Percentiles rank a stretch among this genome's conserved stretches.
phyloP scores from a whole-genome alignment of 495 filamentous ascomycete genomes.

The Talaromyces borbonicus region DNA sequence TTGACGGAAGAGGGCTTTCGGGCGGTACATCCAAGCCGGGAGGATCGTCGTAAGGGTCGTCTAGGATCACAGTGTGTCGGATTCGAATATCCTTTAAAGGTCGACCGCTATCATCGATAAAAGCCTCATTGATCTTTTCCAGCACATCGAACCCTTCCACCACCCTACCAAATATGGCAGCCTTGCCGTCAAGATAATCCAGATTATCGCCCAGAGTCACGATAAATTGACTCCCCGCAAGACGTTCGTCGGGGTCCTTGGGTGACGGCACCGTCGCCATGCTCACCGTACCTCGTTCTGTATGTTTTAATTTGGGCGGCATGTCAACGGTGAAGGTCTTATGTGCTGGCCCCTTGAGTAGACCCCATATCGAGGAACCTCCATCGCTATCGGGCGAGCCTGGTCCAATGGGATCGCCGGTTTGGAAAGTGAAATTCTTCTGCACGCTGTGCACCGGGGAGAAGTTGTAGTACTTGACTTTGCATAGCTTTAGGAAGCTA shows the following conservation, averaged over 20 bases:
- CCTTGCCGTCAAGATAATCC: constrained; percentile 82
- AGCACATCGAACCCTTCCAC: constrained; percentile 87
- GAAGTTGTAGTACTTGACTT: constrained; percentile 97
- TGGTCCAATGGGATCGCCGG: constrained; percentile 85
- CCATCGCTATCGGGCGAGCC: constrained; percentile 76
- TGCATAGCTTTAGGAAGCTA: constrained; percentile 97
- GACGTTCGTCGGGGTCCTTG: constrained; percentile 66
- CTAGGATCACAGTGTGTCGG: constrained; percentile 78
- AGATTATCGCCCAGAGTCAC: constrained; percentile 79
- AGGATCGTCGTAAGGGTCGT: constrained; percentile 82
- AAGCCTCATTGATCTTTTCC: constrained; percentile 86
- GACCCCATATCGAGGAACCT: constrained; percentile 83
- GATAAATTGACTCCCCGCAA: constrained; percentile 83
- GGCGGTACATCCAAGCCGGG: constrained; percentile 62
- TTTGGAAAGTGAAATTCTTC: constrained; percentile 88
- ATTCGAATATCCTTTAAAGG: constrained; percentile 89
- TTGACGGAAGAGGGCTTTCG: constrained; percentile 69
- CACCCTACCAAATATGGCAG: constrained; percentile 87
- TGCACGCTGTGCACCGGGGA: constrained; percentile 81
- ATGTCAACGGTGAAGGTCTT: constrained; percentile 77
- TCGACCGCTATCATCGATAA: constrained; percentile 72
- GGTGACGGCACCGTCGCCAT: constrained; percentile 79
- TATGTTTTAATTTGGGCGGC: constrained; percentile 74
- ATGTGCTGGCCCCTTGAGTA: constrained; percentile 60
- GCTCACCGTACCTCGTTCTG: constrained; percentile 80